These are phyloP conservation scores for Gonapodya prolifera DNA, from an alignment of 192 early-diverging fungal genomes.

Conservation along the genomic window DNA sequence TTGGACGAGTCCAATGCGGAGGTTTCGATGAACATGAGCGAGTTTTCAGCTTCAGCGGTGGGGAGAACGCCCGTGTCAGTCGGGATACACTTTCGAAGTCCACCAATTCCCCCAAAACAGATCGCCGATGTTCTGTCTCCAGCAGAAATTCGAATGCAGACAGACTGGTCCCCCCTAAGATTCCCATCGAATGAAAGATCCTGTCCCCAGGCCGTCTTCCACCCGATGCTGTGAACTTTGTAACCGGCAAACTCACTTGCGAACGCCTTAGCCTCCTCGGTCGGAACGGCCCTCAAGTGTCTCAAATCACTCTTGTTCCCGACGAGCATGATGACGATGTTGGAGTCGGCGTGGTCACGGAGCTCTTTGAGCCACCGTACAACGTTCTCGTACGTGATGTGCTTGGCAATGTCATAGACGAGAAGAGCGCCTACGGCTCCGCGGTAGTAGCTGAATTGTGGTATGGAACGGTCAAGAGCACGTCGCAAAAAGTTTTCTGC, in stretches of 20 bases:
- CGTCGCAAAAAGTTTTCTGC: background rate
- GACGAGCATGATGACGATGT: constrained; percentile 98
- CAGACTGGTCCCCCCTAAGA: no score
- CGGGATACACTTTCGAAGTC: no score
- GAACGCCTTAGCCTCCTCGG: constrained; percentile 97
- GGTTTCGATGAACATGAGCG: constrained; percentile 94
- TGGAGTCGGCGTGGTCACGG: constrained; percentile 89
- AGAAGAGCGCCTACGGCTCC: constrained; percentile 93
- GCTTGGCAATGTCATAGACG: constrained; percentile 97
- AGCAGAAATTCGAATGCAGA: no score
- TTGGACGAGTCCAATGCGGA: constrained; percentile 95
- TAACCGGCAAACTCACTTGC: constrained; percentile 59
- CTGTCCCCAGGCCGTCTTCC: background rate
- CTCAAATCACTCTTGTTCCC: constrained; percentile 99
- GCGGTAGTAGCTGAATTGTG: constrained; percentile 92
- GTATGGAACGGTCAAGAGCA: background rate
- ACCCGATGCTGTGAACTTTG: no score
- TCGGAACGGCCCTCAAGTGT: constrained; percentile 89
- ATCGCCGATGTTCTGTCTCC: no score
- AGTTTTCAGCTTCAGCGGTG: constrained; percentile 90
- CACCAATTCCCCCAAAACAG: no score
- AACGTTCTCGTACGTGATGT: constrained; percentile 89
- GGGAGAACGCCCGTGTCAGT: no score
- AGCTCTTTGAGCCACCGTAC: constrained; percentile 97
- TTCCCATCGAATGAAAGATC: background rate